Conservation (phyloP, 495 filamentous ascomycete genomes). For the Podospora pseudocomata region DNA sequence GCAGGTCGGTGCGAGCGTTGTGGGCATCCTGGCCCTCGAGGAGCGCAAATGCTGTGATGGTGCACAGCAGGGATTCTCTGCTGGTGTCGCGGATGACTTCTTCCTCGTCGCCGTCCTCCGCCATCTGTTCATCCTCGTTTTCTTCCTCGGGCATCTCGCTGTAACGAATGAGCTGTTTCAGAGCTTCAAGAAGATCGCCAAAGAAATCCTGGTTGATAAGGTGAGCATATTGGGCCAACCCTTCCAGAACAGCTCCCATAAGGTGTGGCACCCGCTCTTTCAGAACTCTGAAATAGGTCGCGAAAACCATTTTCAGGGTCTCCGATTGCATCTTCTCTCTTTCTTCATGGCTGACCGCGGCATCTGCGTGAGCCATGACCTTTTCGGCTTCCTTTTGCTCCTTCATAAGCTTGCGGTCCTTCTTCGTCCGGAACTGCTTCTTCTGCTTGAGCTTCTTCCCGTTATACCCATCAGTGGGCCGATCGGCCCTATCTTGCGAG, state of each 20-base stretch:
- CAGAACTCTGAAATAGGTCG: constrained; percentile 87
- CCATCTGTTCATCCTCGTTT: constrained; percentile 17
- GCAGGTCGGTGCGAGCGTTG: constrained; percentile 56
- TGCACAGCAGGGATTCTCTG: constrained; percentile 88
- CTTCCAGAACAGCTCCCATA: constrained; percentile 89
- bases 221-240: constrained; percentile 83
- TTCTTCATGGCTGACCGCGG: constrained; percentile 83
- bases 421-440: constrained; percentile 51
- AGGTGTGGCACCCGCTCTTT: constrained; percentile 73
- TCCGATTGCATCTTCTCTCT: constrained; percentile 89
- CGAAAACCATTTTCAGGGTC: constrained; percentile 92
- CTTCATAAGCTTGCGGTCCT: constrained; percentile 58
- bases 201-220: constrained; percentile 99
- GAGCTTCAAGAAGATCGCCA: constrained; percentile 86
- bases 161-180: constrained; percentile 82
- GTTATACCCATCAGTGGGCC: constrained; percentile 40
- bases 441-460: constrained; percentile 70
- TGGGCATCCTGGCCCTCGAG: constrained; percentile 86
- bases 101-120: constrained; percentile 27
- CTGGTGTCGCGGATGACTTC: constrained; percentile 59
- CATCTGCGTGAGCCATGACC: constrained; percentile 91
- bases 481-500: constrained; percentile 69
- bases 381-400: constrained; percentile 85
- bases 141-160: constrained; percentile 49
- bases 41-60: constrained; percentile 89